Conservation (phyloP, 352 stramenopile genomes). For the Thalassiosira livingstoniorum region DNA sequence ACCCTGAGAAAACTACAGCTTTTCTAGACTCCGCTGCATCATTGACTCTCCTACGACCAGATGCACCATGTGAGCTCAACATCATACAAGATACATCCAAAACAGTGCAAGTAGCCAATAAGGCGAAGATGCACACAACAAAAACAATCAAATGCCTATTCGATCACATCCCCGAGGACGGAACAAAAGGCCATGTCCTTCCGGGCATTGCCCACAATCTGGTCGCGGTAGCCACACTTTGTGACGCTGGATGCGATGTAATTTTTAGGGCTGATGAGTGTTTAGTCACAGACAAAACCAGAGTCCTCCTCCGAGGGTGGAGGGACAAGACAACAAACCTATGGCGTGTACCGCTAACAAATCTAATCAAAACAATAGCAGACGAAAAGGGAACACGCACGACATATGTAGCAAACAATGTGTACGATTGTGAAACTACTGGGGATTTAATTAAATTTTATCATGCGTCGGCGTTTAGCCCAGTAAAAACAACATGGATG, state of each 20-base stretch:
- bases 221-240: neutral
- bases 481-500: neutral
- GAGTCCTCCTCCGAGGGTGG: constrained; percentile 1
- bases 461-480: neutral
- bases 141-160: constrained; percentile 14
- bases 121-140: neutral
- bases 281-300: neutral
- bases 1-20: neutral
- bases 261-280: constrained; percentile 2
- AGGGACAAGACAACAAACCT: neutral
- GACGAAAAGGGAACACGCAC: no score
- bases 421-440: constrained; percentile 9
- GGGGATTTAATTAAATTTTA: neutral
- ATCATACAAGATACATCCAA: neutral
- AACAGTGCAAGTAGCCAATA: neutral
- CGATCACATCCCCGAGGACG: no score
- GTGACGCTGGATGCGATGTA: constrained; percentile 6
- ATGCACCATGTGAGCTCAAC: neutral
- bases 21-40: constrained; percentile 12
- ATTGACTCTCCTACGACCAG: neutral
- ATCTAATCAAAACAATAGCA: no score
- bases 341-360: constrained; percentile 10
- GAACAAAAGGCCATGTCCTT: no score
- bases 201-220: no score
- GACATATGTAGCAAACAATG: neutral